These are phyloP conservation scores for Neofusicoccum kwambonambiense DNA, from an alignment of 2,329 filamentous ascomycete species.

Conservation along the genomic window DNA sequence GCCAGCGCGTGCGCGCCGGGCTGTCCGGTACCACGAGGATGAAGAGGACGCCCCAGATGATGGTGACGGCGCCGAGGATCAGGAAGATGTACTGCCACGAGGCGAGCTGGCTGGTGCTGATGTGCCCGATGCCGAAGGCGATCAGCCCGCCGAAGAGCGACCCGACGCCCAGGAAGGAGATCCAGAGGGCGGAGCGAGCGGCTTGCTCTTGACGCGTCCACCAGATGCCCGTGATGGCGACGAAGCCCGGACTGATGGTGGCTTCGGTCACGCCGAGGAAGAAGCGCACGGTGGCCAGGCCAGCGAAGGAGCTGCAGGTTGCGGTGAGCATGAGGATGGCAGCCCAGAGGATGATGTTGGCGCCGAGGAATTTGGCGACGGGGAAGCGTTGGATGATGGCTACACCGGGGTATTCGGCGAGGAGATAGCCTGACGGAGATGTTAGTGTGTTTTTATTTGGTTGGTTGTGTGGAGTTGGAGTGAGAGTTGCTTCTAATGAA, in stretches of 20 bases:
- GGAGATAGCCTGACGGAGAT: conserved; percentile 19
- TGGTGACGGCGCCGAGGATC: conserved; percentile 37
- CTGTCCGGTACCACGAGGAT: conserved; percentile 61
- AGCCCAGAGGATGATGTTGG: conserved; percentile 54
- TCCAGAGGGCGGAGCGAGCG: conserved; percentile 54
- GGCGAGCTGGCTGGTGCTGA: conserved; percentile 23
- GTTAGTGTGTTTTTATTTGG: neutral
- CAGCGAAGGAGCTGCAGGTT: conserved; percentile 58
- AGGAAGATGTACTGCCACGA: conserved; percentile 43
- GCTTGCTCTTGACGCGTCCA: conserved; percentile 60
- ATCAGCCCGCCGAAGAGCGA: conserved; percentile 41
- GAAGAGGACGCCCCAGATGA: conserved; percentile 34
- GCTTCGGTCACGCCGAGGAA: conserved; percentile 69
- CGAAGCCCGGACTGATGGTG: conserved; percentile 40
- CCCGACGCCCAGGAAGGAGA: conserved; percentile 57
- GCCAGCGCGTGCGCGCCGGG: conserved; percentile 57
- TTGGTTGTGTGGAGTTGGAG: conserved; percentile 51
- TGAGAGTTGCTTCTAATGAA: conserved; percentile 40
- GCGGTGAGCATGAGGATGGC: conserved; percentile 59
- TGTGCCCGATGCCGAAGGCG: conserved; percentile 42
- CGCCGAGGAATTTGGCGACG: conserved; percentile 48
- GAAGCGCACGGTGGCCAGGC: conserved; percentile 62
- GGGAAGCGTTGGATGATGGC: conserved; percentile 59
- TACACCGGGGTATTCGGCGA: conserved; percentile 61
- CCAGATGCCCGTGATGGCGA: conserved; percentile 60